phyloP scores from a whole-genome alignment of 2,329 filamentous ascomycete species.

The Hypoxylon sp. region DNA sequence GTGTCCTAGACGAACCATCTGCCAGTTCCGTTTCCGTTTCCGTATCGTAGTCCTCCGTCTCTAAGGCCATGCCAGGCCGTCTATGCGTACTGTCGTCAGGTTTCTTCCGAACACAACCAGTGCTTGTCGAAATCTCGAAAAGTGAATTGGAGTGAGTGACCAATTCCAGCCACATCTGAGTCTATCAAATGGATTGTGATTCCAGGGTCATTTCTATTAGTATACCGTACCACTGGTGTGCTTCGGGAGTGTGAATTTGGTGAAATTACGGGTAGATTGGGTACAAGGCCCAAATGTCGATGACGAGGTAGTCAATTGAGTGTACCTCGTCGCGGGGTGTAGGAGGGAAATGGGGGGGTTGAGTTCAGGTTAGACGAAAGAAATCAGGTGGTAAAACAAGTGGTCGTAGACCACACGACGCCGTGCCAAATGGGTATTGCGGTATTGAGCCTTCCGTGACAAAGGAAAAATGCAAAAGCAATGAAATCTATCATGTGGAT shows the following conservation, averaged over 20 bases:
- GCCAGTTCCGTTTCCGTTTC: slow-evolving; percentile 29
- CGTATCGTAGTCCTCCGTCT: slow-evolving; percentile 29
- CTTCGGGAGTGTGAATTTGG: slow-evolving; percentile 3
- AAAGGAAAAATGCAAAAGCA: slow-evolving; percentile 34
- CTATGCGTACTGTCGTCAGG: slow-evolving; percentile 30
- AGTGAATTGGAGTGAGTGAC: slow-evolving; percentile 20
- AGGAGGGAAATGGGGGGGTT: too few species aligned
- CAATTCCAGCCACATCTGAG: slow-evolving; percentile 21
- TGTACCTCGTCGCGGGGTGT: slow-evolving; percentile 15
- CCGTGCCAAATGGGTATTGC: slow-evolving; percentile 41
- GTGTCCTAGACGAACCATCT: slow-evolving; percentile 4
- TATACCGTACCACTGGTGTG: slow-evolving; percentile 29
- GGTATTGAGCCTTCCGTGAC: slow-evolving; percentile 22
- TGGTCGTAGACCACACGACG: slow-evolving; percentile 28
- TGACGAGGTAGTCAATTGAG: slow-evolving; percentile 15
- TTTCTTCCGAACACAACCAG: slow-evolving; percentile 36
- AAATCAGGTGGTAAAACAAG: slow-evolving; percentile 9
- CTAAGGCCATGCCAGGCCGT: slow-evolving; percentile 17
- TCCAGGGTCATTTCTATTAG: slow-evolving; percentile 23
- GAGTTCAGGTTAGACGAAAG: too few species aligned
- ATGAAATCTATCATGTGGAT: slow-evolving; percentile 35
- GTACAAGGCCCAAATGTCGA: slow-evolving; percentile 2
- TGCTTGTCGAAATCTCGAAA: slow-evolving; percentile 34
- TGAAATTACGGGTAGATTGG: slow-evolving; percentile 1
- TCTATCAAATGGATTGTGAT: slow-evolving; percentile 23